phyloP scores from a whole-genome alignment of 1,284 basidiomycete species.

The Golubevia sp. region DNA sequence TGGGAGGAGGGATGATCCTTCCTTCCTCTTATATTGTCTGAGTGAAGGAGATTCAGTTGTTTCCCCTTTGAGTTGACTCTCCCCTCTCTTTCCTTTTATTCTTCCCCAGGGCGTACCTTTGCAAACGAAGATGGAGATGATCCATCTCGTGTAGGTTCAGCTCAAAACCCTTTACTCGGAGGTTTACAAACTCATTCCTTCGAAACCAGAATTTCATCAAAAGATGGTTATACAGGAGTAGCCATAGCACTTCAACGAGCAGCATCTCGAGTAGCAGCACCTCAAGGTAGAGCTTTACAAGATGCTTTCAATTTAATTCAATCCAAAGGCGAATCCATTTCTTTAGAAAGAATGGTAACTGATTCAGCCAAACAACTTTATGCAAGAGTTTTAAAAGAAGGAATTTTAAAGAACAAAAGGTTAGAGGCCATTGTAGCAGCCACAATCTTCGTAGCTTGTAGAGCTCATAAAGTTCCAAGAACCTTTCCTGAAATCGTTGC shows the following conservation, averaged over 20 bases:
- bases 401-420: slow-evolving; percentile 52
- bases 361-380: slow-evolving; percentile 60
- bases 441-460: slow-evolving; percentile 60
- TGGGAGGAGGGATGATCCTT: too few relatives aligned
- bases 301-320: slow-evolving; percentile 60
- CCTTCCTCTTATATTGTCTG: too few relatives aligned
- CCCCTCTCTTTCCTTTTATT: slow-evolving; percentile 1
- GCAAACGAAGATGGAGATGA: slow-evolving; percentile 61
- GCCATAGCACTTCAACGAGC: slow-evolving; percentile 48
- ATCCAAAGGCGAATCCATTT: slow-evolving; percentile 58
- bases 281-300: slow-evolving; percentile 43
- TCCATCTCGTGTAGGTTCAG: slow-evolving; percentile 58
- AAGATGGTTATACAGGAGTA: slow-evolving; percentile 51
- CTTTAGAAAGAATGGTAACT: slow-evolving; percentile 49
- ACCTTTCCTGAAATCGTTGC: slow-evolving; percentile 59
- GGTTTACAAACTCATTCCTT: slow-evolving; percentile 54
- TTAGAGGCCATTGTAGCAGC: slow-evolving; percentile 59
- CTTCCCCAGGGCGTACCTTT: slow-evolving; percentile 43
- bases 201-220: slow-evolving; percentile 52
- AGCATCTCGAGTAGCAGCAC: slow-evolving; percentile 11
- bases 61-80: too few relatives aligned
- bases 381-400: slow-evolving; percentile 52
- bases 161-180: slow-evolving; percentile 55
- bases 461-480: slow-evolving; percentile 53
- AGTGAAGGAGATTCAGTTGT: too few relatives aligned